These are phyloP conservation scores for Phytopythium ostracodes DNA, from an alignment of 352 stramenopile genomes.

Conservation along the genomic window DNA sequence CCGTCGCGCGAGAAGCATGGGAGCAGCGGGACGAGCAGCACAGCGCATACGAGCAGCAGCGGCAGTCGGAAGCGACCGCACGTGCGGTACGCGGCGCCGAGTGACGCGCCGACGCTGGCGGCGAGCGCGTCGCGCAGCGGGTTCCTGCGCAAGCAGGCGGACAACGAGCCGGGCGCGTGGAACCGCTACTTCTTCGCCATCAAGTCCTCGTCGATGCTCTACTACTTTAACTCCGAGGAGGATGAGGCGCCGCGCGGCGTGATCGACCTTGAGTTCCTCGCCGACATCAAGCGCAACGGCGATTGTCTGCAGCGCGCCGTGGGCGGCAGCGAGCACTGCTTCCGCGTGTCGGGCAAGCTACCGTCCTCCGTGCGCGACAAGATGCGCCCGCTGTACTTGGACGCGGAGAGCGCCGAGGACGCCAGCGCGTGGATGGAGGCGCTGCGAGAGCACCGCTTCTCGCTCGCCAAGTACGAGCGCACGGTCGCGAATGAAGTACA, in stretches of 20 bases:
- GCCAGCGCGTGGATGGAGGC: slow-evolving; percentile 67
- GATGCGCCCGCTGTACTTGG: slow-evolving; percentile 66
- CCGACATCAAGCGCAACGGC: slow-evolving; percentile 67
- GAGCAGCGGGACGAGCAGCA: slow-evolving; percentile 3
- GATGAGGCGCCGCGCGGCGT: slow-evolving; percentile 67
- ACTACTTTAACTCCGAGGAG: slow-evolving; percentile 72
- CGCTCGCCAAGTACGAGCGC: slow-evolving; percentile 39
- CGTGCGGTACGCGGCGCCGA: slow-evolving; percentile 52
- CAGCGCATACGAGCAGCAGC: slow-evolving; percentile 6
- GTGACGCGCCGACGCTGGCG: slow-evolving; percentile 37
- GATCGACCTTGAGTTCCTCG: slow-evolving; percentile 78
- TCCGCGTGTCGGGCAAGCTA: slow-evolving; percentile 68
- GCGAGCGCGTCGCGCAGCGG: slow-evolving; percentile 50
- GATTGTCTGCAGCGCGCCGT: slow-evolving; percentile 75
- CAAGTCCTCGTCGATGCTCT: slow-evolving; percentile 70
- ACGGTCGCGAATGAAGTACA: slow-evolving; percentile 29
- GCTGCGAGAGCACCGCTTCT: slow-evolving; percentile 64
- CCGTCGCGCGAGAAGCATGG: slow-evolving; percentile 5
- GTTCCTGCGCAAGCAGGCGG: slow-evolving; percentile 69
- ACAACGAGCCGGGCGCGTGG: slow-evolving; percentile 75
- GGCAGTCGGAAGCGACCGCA: slow-evolving; percentile 35
- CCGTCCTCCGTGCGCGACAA: slow-evolving; percentile 32
- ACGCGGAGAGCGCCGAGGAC: slow-evolving; percentile 44
- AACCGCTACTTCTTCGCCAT: slow-evolving; percentile 82
- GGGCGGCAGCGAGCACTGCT: slow-evolving; percentile 54